Conservation (phyloP, 352 stramenopile genomes). For the Phytophthora parvispora region DNA sequence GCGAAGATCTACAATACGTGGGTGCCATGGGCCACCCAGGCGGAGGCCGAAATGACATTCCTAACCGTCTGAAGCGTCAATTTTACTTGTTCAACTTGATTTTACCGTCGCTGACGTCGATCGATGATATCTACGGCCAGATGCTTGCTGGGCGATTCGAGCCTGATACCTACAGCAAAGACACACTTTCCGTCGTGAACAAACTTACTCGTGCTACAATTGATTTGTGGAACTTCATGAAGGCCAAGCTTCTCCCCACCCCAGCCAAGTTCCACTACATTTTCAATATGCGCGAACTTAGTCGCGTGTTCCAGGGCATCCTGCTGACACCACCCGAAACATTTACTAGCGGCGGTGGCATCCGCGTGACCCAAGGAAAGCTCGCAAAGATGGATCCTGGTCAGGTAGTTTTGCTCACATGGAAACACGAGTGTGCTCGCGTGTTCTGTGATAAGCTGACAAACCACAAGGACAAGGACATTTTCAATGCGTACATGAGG, state of each 20-base stretch:
- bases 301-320: constrained; percentile 98
- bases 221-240: constrained; percentile 98
- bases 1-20: constrained; percentile 98
- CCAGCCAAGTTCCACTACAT: constrained; percentile 99
- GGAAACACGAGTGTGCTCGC: constrained; percentile 98
- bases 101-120: constrained; percentile 97
- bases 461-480: constrained; percentile 97
- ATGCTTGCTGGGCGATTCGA: constrained; percentile 98
- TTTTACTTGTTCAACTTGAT: constrained; percentile 99
- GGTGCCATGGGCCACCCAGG: constrained; percentile 98
- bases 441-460: constrained; percentile 99
- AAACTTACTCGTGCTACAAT: constrained; percentile 98
- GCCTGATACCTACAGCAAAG: constrained; percentile 86
- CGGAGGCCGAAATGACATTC: constrained; percentile 98
- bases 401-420: constrained; percentile 96
- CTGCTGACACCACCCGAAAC: constrained; percentile 97
- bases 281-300: constrained; percentile 99
- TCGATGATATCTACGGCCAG: constrained; percentile 99
- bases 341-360: constrained; percentile 92
- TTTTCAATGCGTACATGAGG: constrained; percentile 94
- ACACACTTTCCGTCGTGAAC: constrained; percentile 87
- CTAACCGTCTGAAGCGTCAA: constrained; percentile 99
- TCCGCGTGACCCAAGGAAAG: constrained; percentile 87
- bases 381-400: constrained; percentile 92
- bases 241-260: constrained; percentile 98